phyloP scores from a whole-genome alignment of 805 yeast species.

The Monosporozyma aquatica region DNA sequence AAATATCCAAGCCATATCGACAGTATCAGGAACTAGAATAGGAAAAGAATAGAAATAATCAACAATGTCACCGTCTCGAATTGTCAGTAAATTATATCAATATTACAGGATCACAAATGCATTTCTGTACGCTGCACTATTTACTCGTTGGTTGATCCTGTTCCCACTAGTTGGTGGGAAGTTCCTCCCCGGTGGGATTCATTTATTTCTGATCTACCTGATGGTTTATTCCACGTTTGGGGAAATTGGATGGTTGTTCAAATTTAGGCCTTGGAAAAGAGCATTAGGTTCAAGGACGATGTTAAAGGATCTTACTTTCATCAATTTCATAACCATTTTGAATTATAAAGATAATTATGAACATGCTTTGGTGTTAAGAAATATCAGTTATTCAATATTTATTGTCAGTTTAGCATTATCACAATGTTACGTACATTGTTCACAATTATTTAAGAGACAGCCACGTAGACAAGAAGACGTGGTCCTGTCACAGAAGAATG shows the following conservation, averaged over 20 bases:
- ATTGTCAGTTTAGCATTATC: conserved; percentile 20
- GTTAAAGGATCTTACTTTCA: conserved; percentile 22
- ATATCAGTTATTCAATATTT: conserved; percentile 24
- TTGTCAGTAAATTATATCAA: conserved; percentile 18
- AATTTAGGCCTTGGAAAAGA: conserved; percentile 16
- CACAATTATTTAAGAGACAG: conserved; percentile 15
- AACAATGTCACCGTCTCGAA: not conserved
- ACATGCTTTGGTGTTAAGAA: conserved; percentile 25
- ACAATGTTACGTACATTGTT: conserved; percentile 25
- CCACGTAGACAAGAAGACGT: not conserved
- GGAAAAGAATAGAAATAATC: too few species aligned
- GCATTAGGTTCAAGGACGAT: conserved; percentile 14
- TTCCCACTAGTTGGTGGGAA: conserved; percentile 56
- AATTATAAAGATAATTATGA: conserved; percentile 29
- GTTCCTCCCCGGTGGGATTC: conserved; percentile 64
- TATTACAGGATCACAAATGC: conserved; percentile 21
- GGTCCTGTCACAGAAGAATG: not conserved
- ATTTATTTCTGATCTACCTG: conserved; percentile 43
- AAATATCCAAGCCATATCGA: too few species aligned
- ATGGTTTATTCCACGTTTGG: conserved; percentile 15
- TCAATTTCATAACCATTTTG: conserved; percentile 22
- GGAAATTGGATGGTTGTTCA: conserved; percentile 22
- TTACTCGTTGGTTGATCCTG: conserved; percentile 41
- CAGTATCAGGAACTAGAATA: too few species aligned
- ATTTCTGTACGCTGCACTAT: conserved; percentile 21